Evolutionary conservation across 2,329 filamentous ascomycete genomes (phyloP), one percentile per base, ranked within the genome.

Genomic region (Penicillium sp.): DNA sequence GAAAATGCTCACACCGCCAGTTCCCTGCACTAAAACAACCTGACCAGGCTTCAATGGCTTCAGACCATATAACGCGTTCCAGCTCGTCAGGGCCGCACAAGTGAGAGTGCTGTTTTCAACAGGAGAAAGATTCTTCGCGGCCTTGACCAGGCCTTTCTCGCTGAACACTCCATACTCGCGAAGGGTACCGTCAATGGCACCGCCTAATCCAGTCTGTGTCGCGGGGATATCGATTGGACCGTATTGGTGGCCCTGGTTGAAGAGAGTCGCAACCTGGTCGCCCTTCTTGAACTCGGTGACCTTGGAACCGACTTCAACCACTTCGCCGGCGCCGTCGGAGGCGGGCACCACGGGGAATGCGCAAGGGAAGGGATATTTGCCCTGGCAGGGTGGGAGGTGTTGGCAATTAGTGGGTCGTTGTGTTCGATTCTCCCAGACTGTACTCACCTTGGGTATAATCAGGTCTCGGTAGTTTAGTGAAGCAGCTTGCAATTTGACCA

Each of bases 101-200:
- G 80, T 68, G 1, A 88, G 75, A 0, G 85, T 85, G 19, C 81
- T 78, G 1, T 81, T 79, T 68, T 88, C 84, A 31, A 77, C 54
- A 48, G 77, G 71, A 58, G 67, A 78, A 26, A 88, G 76, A 61
- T 81, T 82, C 19, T 67, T 68, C 1, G 90, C 90, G 52, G 83
- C 78, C 43, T 75, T 76, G 14, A 91, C 87, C 4, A 93, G 78
- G 2, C 88, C 89, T 19, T 71, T 81, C 75, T 91, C 86, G 55
- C 83, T 79, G 68, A 89, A 91, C 10, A 84, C 82, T 55, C 77
- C 88, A 60, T 88, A 86, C 62, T 88, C 79, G 40, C 88, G 83
- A 23, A 93, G 79, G 0, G 82, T 83, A 54, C 90, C 90, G 64
- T 92, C 84, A 1, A 88, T 52, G 10, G 79, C 79, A 45, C 88